Percentiles rank a stretch among this genome's conserved stretches.
phyloP scores from a whole-genome alignment of 176 grass and related monocot species.

The Musa acuminata region DNA sequence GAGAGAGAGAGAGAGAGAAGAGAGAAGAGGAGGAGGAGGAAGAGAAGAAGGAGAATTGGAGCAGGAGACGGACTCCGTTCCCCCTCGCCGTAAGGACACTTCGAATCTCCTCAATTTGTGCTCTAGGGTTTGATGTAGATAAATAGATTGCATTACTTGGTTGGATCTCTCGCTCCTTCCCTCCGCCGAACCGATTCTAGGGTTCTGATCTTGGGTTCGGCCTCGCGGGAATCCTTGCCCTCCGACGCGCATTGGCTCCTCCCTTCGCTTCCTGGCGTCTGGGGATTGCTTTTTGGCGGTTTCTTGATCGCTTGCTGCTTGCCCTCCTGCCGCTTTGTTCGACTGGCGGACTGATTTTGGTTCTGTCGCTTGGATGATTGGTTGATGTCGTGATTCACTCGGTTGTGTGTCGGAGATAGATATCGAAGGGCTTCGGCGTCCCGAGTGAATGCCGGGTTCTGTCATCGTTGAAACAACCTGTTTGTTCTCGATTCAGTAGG shows the following conservation, averaged over 20 bases:
- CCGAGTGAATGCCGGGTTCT: constrained; percentile 3
- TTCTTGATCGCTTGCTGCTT: not conserved
- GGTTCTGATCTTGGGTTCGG: not conserved
- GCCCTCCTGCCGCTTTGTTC: not conserved
- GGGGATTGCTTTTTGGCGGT: too few species aligned
- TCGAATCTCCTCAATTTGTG: not conserved
- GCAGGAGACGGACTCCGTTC: not conserved
- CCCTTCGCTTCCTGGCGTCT: not conserved
- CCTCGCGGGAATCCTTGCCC: not conserved
- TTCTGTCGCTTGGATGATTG: not conserved
- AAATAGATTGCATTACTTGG: not conserved
- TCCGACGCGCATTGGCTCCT: not conserved
- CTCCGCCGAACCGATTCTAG: not conserved
- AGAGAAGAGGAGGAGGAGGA: not conserved
- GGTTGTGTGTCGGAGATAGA: not conserved
- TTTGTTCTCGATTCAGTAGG: not conserved
- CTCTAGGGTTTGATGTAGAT: not conserved
- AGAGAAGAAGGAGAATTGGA: not conserved
- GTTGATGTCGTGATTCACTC: not conserved
- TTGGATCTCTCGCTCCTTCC: not conserved
- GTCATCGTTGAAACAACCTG: not conserved
- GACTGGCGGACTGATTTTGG: not conserved
- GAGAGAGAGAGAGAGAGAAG: too few species aligned
- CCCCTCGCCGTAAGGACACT: not conserved
- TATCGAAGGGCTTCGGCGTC: not conserved